Conservation (phyloP, 805 yeast species). For the Limtongozyma cylindracea region DNA sequence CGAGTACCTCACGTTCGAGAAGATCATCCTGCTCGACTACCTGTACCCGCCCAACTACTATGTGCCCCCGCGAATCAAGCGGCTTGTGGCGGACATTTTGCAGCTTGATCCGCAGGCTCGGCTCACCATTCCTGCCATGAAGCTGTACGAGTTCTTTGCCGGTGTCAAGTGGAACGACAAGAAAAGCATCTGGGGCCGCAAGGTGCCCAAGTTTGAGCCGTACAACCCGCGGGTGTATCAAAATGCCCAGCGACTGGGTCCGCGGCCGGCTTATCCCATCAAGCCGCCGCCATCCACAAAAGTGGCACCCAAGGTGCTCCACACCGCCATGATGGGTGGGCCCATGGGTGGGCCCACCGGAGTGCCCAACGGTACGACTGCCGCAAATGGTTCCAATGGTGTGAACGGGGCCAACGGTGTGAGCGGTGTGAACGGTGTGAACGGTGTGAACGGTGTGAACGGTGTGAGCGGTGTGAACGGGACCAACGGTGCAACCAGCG, state of each 20-base stretch:
- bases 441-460: too few relatives aligned
- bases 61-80: conserved; percentile 7
- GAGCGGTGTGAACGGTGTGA: too few relatives aligned
- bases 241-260: conserved; percentile 12
- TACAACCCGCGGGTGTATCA: conserved; percentile 7
- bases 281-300: conserved; percentile 12
- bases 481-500: too few relatives aligned
- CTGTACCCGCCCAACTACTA: conserved; percentile 10
- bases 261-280: conserved; percentile 12
- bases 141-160: conserved; percentile 10
- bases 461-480: too few relatives aligned
- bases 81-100: conserved; percentile 9
- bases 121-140: conserved; percentile 9
- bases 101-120: conserved; percentile 9
- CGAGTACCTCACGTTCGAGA: conserved; percentile 71
- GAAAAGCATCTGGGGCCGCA: conserved; percentile 11
- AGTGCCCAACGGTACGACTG: background rate
- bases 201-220: conserved; percentile 8
- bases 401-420: too few relatives aligned
- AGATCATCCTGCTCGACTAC: conserved; percentile 58
- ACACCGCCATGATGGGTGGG: background rate
- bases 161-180: conserved; percentile 15
- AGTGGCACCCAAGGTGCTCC: conserved; percentile 1
- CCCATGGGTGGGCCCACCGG: background rate
- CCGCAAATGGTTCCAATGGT: background rate